These are phyloP conservation scores for Mortierella sp. DNA, from an alignment of 371 early-diverging fungal species.

Conservation along the genomic window DNA sequence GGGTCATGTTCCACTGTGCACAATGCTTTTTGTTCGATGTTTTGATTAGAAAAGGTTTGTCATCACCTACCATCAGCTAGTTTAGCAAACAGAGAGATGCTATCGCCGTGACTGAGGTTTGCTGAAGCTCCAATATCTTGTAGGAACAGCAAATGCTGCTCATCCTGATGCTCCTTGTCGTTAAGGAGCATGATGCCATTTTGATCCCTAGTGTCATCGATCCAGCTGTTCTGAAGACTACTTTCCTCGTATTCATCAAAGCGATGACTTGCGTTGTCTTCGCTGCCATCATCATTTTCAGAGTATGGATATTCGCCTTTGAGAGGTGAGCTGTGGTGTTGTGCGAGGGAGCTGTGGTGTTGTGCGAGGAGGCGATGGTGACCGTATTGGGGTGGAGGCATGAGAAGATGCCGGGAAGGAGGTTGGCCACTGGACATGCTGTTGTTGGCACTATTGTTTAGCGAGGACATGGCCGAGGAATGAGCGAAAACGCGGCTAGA, in stretches of 20 bases:
- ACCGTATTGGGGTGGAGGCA: slow-evolving; percentile 19
- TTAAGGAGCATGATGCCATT: slow-evolving; percentile 41
- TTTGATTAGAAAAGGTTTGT: slow-evolving; percentile 5
- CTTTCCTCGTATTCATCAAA: slow-evolving; percentile 35
- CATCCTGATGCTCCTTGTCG: slow-evolving; percentile 44
- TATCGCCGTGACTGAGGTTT: slow-evolving; percentile 43
- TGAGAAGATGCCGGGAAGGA: slow-evolving; percentile 19
- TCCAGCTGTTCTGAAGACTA: slow-evolving; percentile 41
- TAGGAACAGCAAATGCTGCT: slow-evolving; percentile 42
- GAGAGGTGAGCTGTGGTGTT: slow-evolving; percentile 33
- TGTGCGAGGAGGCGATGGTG: slow-evolving; percentile 23
- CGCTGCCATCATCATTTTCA: slow-evolving; percentile 9
- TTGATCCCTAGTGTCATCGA: slow-evolving; percentile 43
- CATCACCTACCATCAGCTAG: slow-evolving; percentile 46
- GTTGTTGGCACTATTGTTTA: slow-evolving; percentile 52
- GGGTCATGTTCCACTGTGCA: slow-evolving; percentile 11
- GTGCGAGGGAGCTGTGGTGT: slow-evolving; percentile 15
- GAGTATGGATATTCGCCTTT: slow-evolving; percentile 17
- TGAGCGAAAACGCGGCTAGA: slow-evolving; percentile 26
- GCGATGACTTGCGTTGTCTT: slow-evolving; percentile 8
- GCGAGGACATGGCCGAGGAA: slow-evolving; percentile 30
- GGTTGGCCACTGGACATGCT: slow-evolving; percentile 37
- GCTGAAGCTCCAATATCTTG: slow-evolving; percentile 44
- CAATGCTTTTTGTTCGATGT: not conserved
- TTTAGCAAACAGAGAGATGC: slow-evolving; percentile 48